These are phyloP conservation scores for Scheffersomyces segobiensis DNA, from an alignment of 1,139 yeast species.

Conservation along the genomic window DNA sequence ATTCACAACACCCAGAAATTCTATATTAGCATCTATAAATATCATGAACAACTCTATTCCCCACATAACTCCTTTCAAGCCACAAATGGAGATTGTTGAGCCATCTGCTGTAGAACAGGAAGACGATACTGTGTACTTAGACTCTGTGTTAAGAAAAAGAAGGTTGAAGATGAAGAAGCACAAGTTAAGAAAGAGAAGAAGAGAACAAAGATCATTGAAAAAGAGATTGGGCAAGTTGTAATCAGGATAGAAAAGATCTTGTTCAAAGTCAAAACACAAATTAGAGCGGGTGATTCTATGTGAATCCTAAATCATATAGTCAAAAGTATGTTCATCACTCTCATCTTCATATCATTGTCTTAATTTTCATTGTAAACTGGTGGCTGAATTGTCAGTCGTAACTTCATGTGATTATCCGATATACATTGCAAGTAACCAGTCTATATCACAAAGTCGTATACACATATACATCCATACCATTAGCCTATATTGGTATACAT, in stretches of 20 bases:
- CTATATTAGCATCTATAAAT: not conserved
- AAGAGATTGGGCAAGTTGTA: slow-evolving; percentile 53
- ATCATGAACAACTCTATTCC: not conserved
- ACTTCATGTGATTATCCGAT: not conserved
- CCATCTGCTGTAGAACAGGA: not conserved
- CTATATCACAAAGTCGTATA: not conserved
- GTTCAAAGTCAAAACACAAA: not conserved
- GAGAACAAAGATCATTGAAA: slow-evolving; percentile 58
- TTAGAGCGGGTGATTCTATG: not conserved
- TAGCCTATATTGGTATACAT: not conserved
- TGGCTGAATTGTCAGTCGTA: not conserved
- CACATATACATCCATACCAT: not conserved
- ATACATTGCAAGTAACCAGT: not conserved
- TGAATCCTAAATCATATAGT: too few species aligned
- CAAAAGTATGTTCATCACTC: not conserved
- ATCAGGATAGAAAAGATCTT: not conserved
- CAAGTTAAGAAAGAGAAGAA: slow-evolving; percentile 72
- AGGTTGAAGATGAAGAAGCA: slow-evolving; percentile 74
- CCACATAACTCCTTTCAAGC: not conserved
- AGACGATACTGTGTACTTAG: slow-evolving; percentile 40
- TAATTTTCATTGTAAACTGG: not conserved
- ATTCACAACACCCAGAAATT: not conserved
- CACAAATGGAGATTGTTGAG: not conserved
- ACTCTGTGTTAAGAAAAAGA: slow-evolving; percentile 68
- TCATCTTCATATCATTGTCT: not conserved